phyloP scores from a whole-genome alignment of 495 filamentous ascomycete genomes.

The Glarea lozoyensis region DNA sequence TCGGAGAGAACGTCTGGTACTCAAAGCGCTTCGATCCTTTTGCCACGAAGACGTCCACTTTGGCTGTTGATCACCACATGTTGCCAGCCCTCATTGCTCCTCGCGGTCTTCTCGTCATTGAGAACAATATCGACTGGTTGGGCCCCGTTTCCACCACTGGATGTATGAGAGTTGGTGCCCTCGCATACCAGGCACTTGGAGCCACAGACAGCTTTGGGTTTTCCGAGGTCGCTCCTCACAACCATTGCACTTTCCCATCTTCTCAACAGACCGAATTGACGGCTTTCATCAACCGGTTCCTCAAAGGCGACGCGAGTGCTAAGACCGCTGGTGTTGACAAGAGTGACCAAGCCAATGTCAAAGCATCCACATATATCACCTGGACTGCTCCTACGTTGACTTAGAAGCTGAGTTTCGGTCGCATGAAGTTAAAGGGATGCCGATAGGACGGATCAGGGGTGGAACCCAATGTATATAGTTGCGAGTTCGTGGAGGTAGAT shows the following conservation, averaged over 20 bases:
- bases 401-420: neutral
- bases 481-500: no score
- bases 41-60: conserved; percentile 26
- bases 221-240: conserved; percentile 40
- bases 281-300: conserved; percentile 44
- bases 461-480: no score
- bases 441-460: no score
- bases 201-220: conserved; percentile 39
- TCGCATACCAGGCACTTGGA: conserved; percentile 41
- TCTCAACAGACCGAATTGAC: conserved; percentile 39
- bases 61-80: conserved; percentile 44
- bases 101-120: conserved; percentile 36
- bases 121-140: conserved; percentile 49
- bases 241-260: conserved; percentile 45
- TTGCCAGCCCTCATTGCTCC: conserved; percentile 38
- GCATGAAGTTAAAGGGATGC: neutral
- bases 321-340: conserved; percentile 1
- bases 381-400: neutral
- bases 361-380: neutral
- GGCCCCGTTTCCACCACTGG: conserved; percentile 38
- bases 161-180: conserved; percentile 45
- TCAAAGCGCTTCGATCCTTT: conserved; percentile 31
- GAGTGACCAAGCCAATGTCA: neutral
- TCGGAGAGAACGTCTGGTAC: conserved; percentile 45
- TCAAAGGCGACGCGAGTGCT: conserved; percentile 12